Conservation (phyloP, 164 flowering plant genomes). For the Cinnamomum micranthum region DNA sequence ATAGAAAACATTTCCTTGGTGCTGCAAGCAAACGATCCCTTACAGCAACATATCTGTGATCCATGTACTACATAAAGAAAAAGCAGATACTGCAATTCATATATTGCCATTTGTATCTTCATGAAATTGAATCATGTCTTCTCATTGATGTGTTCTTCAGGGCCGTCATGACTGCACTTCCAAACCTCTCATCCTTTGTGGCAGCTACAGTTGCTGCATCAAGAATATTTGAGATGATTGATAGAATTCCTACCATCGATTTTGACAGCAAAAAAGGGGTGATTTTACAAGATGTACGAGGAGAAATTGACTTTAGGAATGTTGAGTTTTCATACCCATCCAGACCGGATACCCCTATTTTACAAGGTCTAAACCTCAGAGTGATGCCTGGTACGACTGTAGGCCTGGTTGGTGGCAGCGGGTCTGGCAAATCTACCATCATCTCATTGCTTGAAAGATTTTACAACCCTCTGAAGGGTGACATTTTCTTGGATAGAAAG, state of each 20-base stretch:
- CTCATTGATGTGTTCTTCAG: conserved; percentile 4
- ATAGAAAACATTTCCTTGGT: neutral
- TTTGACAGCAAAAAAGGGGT: conserved; percentile 30
- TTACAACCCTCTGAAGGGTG: conserved; percentile 48
- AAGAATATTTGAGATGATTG: conserved; percentile 38
- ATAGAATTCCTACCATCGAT: conserved; percentile 33
- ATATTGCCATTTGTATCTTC: neutral
- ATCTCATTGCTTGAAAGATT: conserved; percentile 49
- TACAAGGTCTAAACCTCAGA: conserved; percentile 32
- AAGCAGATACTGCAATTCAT: no score
- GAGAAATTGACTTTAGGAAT: conserved; percentile 38
- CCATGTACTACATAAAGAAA: no score
- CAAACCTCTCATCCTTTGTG: conserved; percentile 17
- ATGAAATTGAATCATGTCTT: no score
- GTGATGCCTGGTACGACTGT: conserved; percentile 36
- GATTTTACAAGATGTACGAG: conserved; percentile 31
- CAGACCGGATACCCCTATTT: conserved; percentile 37
- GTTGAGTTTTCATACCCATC: conserved; percentile 49
- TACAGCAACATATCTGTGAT: neutral
- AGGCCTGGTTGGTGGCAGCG: conserved; percentile 59
- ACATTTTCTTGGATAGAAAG: conserved; percentile 40
- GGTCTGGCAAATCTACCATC: conserved; percentile 55
- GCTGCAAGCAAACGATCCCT: neutral
- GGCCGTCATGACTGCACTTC: conserved; percentile 17
- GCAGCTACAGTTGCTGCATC: conserved; percentile 40